Base-by-base conservation (phyloP, 495 filamentous ascomycete genomes). In the Penicillium desertorum region DNA sequence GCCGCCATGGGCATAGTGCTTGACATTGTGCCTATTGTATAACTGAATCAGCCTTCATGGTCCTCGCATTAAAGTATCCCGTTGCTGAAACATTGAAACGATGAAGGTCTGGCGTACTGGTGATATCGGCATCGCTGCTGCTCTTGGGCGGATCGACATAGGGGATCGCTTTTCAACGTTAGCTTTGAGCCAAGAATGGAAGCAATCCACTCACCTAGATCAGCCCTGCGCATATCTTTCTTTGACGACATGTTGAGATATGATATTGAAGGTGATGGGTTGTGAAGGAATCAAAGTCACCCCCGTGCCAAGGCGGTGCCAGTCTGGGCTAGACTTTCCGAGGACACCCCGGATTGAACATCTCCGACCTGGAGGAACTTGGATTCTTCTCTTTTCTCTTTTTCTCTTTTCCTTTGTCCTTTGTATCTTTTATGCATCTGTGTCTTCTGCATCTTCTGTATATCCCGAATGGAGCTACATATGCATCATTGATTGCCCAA, bases 1-100 rank as follows among this genome's bases (percentile, higher is more conserved):
- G 92, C 92, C 54, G 90, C 90, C 92, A 96, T 96, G 36, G 92
- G 92, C 66, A 96, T 72, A 8, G 91, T 96, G 66, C 85, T 93
- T 12, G 87, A 83, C 70, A 94, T 81, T 22, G 89, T 88, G 62
- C 88, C 86, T 74, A 65, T 71, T 42, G 10, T 0, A 48, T 30
- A 45, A 19, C 39, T 17, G 19, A 9, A 43, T 67, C 57, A 68
- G 56, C 39, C 39, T 25, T 30, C 9, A 29, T 44, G 29, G 5
- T 32, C 20, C 23, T 55, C 16, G 37, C 14, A 44, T 1, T 17
- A 23, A 42, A 25, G 45, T 37, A 51, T 51, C 30, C 17, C 20
- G 48, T 48, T 43, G 39, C 30, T 1, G 30, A 45, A 32, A 27
- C 23, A 50, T 48, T 43, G 30, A 45, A 32, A 27, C 20, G 25